Evolutionary conservation across 1,284 basidiomycete species (phyloP), one percentile per base, ranked within the genome.

Genomic region (Rhodotorula sp.): DNA sequence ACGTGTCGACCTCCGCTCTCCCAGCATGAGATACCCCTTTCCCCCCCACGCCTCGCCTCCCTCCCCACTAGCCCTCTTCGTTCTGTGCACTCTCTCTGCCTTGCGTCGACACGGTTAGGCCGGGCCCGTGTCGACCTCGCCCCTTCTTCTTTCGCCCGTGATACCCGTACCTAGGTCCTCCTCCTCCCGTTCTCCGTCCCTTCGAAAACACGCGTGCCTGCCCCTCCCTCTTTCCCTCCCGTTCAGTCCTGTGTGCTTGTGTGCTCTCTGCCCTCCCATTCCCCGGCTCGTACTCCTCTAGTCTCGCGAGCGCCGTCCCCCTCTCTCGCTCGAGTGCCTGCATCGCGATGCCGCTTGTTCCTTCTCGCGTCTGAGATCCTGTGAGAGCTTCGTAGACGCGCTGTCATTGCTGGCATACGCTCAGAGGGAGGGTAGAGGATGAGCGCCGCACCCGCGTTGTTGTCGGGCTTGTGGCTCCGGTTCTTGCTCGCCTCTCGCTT

Each of bases 121-220:
- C 34, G 52, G 27, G 25, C n/a, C 52, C 25, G 25, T 7, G 21
- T 8, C 23, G 21, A 19, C 23, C 49, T 50, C n/a, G 10, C 45
- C 4, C 17, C 58, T n/a, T 12, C 58, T n/a, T 12, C 44, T n/a
- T 14, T 16, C 45, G 41, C 42, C 41, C 52, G 13, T 5, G 21
- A 45, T 45, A 58, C 57, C 57, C 57, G 44, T 58, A 58, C 23
- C 57, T 46, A 52, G 23, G 23, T 52, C 66, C 54, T 19, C 54
- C 7, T 17, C 54, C 27, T 55, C 54, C n/a, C 52, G n/a, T 3
- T 53, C n/a, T 10, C 27, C 19, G 27, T 17, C 34, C 34, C 34
- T 34, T 34, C 34, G 5, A 34, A 34, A 34, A 34, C 34, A 34
- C 34, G 34, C 34, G 12, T 41, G 19, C 57, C 57, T 46, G 21